These are phyloP conservation scores for Huntiella decipiens DNA, from an alignment of 2,329 filamentous ascomycete species.

Conservation along the genomic window DNA sequence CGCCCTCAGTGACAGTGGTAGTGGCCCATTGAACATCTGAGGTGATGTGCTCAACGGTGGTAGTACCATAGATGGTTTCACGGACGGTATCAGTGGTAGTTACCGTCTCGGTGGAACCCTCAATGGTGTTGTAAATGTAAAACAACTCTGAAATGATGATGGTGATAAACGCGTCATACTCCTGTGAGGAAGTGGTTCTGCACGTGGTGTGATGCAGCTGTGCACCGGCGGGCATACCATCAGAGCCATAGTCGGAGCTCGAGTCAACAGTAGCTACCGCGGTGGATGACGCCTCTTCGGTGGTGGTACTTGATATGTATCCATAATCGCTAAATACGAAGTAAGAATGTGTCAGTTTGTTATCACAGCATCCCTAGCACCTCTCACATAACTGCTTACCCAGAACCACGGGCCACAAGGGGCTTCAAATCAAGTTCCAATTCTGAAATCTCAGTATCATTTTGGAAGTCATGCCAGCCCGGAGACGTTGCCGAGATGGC, in stretches of 20 bases:
- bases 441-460: too few relatives aligned
- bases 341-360: too few relatives aligned
- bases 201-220: slow-evolving; percentile 7
- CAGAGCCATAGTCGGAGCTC: background rate
- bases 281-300: background rate
- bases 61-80: slow-evolving; percentile 6
- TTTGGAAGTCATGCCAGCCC: too few relatives aligned
- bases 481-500: too few relatives aligned
- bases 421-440: too few relatives aligned
- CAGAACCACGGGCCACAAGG: too few relatives aligned
- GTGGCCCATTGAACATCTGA: background rate
- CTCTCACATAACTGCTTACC: too few relatives aligned
- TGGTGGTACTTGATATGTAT: too few relatives aligned
- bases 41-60: background rate
- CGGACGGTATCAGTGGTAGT: slow-evolving; percentile 9
- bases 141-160: slow-evolving; percentile 12
- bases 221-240: background rate
- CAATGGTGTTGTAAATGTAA: slow-evolving; percentile 10
- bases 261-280: background rate
- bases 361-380: too few relatives aligned
- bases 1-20: background rate
- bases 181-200: background rate
- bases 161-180: slow-evolving; percentile 1
- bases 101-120: slow-evolving; percentile 11
- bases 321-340: too few relatives aligned